Conservation (phyloP, 768 basidiomycete species). For the Peribolospora kevripleyi region DNA sequence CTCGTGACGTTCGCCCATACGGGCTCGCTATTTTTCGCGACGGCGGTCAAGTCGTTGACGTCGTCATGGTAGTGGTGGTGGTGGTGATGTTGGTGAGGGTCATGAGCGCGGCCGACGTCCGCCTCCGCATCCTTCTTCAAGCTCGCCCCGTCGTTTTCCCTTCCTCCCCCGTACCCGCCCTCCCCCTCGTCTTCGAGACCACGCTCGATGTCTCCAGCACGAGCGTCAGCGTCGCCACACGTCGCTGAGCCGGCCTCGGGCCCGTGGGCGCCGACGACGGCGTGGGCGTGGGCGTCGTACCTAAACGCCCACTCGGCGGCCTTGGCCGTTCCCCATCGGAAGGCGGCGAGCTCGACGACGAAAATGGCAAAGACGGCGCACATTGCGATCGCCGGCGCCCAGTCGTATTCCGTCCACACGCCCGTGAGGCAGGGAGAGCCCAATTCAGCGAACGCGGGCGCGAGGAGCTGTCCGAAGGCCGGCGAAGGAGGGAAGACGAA, state of each 20-base stretch:
- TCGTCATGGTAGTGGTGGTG: no score
- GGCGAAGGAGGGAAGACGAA: not conserved
- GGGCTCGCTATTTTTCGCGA: no score
- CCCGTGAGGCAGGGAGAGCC: conserved; percentile 40
- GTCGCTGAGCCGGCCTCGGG: conserved; percentile 26
- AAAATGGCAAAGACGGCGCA: conserved; percentile 62
- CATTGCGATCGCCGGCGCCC: conserved; percentile 56
- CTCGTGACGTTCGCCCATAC: conserved; percentile 44
- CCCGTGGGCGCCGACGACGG: conserved; percentile 39
- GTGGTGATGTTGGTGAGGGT: not conserved
- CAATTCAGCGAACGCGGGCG: conserved; percentile 49
- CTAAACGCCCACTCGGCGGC: conserved; percentile 38
- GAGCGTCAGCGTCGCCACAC: not conserved
- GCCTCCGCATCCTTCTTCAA: conserved; percentile 8
- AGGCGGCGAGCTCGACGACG: conserved; percentile 59
- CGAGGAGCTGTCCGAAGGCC: conserved; percentile 44
- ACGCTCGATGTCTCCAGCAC: no score
- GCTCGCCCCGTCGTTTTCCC: conserved; percentile 5
- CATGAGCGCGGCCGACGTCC: conserved; percentile 6
- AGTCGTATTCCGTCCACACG: conserved; percentile 40
- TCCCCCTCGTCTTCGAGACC: no score
- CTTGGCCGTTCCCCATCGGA: conserved; percentile 58
- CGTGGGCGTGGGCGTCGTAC: conserved; percentile 42
- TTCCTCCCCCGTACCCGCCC: not conserved
- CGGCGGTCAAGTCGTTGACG: conserved; percentile 17